phyloP scores from a whole-genome alignment of 495 filamentous ascomycete species.

The Penicillium coffeae region DNA sequence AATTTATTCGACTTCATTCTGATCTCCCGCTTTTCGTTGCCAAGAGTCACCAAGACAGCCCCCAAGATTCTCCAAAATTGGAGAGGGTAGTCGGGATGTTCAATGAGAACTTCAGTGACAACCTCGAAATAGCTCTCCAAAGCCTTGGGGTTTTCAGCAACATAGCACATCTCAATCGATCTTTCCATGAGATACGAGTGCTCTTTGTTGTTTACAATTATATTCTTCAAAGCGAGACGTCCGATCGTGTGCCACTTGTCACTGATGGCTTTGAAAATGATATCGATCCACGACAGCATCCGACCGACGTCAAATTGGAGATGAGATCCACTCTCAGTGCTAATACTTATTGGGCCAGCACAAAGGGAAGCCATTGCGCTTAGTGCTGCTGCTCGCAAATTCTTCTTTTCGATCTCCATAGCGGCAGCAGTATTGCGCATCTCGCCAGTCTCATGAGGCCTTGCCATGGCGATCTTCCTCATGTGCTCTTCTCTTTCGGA shows the following conservation, averaged over 20 bases:
- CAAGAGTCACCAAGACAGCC: conserved; percentile 83
- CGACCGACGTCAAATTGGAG: conserved; percentile 88
- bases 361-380: conserved; percentile 96
- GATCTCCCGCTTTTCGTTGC: conserved; percentile 82
- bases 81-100: conserved; percentile 72
- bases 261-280: conserved; percentile 84
- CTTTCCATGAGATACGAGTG: conserved; percentile 78
- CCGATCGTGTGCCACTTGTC: conserved; percentile 93
- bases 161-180: conserved; percentile 85
- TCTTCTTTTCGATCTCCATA: conserved; percentile 94
- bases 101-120: conserved; percentile 77
- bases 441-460: conserved; percentile 62
- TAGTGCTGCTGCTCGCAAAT: conserved; percentile 82
- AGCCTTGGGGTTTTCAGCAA: conserved; percentile 63
- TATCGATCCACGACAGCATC: conserved; percentile 91
- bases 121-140: conserved; percentile 95
- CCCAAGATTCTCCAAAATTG: conserved; percentile 87
- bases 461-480: conserved; percentile 72
- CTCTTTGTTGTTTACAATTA: conserved; percentile 85
- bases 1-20: conserved; percentile 84
- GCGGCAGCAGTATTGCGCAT: conserved; percentile 73
- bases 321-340: conserved; percentile 74
- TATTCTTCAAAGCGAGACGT: conserved; percentile 80
- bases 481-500: conserved; percentile 81
- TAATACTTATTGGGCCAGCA: conserved; percentile 84